Conservation (phyloP, 768 basidiomycete genomes). For the Russula sp. region DNA sequence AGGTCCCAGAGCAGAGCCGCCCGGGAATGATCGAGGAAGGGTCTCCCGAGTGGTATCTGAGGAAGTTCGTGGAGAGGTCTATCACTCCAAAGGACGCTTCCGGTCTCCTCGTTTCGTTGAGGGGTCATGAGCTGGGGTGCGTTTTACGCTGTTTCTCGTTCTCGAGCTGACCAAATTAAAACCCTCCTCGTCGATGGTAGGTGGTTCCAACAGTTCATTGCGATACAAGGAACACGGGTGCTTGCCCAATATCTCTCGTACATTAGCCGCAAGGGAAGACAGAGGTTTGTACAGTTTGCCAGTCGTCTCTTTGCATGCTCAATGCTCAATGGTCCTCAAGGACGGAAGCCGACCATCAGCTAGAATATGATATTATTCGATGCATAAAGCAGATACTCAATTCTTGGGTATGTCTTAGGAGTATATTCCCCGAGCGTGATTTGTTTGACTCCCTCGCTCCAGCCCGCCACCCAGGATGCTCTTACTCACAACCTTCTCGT, state of each 20-base stretch:
- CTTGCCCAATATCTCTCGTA: conserved; percentile 71
- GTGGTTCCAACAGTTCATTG: conserved; percentile 75
- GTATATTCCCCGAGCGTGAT: not conserved
- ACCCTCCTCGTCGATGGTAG: conserved; percentile 31
- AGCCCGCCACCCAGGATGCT: conserved; percentile 58
- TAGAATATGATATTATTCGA: conserved; percentile 88
- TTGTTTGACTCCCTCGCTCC: conserved; percentile 16
- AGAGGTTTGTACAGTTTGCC: conserved; percentile 40
- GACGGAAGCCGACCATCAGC: conserved; percentile 51
- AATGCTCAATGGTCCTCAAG: conserved; percentile 28
- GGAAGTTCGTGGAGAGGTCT: conserved; percentile 81
- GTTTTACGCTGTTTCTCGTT: conserved; percentile 21
- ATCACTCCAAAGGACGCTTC: conserved; percentile 76
- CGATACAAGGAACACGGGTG: conserved; percentile 75
- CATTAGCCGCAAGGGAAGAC: conserved; percentile 59
- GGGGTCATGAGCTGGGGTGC: conserved; percentile 77
- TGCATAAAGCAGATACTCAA: conserved; percentile 82
- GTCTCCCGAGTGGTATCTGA: conserved; percentile 89
- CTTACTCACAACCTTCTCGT: conserved; percentile 66
- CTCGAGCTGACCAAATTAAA: not conserved
- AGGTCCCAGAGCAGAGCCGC: conserved; percentile 52
- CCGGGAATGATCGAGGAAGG: conserved; percentile 48
- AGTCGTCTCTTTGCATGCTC: not conserved
- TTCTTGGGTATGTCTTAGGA: conserved; percentile 37
- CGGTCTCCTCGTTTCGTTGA: conserved; percentile 65